Base-by-base conservation (phyloP, 192 early-diverging fungal genomes). In the Backusella luteola region DNA sequence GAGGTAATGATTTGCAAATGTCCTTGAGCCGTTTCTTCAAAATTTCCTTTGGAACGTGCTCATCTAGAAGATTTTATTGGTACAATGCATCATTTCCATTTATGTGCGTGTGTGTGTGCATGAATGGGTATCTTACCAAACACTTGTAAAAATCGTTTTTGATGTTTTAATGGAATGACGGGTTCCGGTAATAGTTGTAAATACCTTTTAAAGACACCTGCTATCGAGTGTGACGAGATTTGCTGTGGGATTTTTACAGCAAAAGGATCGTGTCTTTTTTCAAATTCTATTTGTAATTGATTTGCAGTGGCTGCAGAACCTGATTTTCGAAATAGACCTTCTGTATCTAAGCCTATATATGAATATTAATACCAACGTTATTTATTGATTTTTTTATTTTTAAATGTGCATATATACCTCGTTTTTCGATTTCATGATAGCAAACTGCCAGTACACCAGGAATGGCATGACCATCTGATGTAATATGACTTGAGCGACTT, bases 291-390 rank as follows among this genome's bases (percentile, higher is more conserved):
- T 49, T 71, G 70, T 34, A 71, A 49, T 49, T 71, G 70, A 34
- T 71, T 71, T 49, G 42, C 15, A 14, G 5, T 29, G 17, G 70
- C 39, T 7, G 35, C 41, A 11, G 44, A 71, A 19, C 70, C 70
- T 29, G 70, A 71, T 71, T 71, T 71, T 32, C 70, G 70, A 49
- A 71, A 71, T 19, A 71, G 9, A 71, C 70, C 70, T 71, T 71
- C 26, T 6, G 42, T 34, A 49, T 71, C 70, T 44, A 71, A 46
- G 3, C 70, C 70, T 71, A 26, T 12, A 4, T 21, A 39, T 71
- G 4, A 11, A 21, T 29, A 49, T 46, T 0, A 29, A 17, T 17
- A 32, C 6, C 21, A 29, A 42, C 12, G 1, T 19, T 71, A 12
- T 29, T 34, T 14, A n/a, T 34, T 32, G 49, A 11, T 29, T 71